Evolutionary conservation across 2,329 filamentous ascomycete genomes (phyloP).

Genomic region (Myrmaecium sp.): DNA sequence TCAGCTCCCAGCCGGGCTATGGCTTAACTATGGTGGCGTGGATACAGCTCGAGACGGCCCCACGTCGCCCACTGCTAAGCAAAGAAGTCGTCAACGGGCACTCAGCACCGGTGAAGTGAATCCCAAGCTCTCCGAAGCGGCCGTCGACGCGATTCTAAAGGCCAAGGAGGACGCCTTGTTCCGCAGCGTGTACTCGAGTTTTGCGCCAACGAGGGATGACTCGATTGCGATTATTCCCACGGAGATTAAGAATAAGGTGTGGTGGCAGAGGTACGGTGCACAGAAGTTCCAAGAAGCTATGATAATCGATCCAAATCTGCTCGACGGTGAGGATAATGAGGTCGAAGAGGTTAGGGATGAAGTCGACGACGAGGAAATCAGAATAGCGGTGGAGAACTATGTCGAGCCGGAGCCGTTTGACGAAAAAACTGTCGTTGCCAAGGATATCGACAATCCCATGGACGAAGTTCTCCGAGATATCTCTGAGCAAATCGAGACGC

Average conservation of each 20-base stretch:
- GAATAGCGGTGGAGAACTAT: constrained; percentile 21
- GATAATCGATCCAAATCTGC: constrained; percentile 31
- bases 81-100: constrained; percentile 53
- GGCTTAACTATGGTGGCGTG: constrained; percentile 37
- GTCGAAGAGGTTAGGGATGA: constrained; percentile 19
- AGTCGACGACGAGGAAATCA: constrained; percentile 20
- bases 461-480: constrained; percentile 59
- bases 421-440: constrained; percentile 14
- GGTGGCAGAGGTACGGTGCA: constrained; percentile 59
- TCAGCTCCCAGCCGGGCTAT: constrained; percentile 48
- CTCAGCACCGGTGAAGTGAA: constrained; percentile 48
- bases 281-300: constrained; percentile 48
- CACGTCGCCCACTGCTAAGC: constrained; percentile 46
- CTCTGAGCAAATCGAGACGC: constrained; percentile 57
- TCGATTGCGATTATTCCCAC: constrained; percentile 52
- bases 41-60: constrained; percentile 22
- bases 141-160: constrained; percentile 28
- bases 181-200: constrained; percentile 61
- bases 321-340: constrained; percentile 9
- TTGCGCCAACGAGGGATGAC: constrained; percentile 61
- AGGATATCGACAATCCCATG: constrained; percentile 39
- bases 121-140: constrained; percentile 27
- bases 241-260: constrained; percentile 48
- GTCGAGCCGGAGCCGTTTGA: constrained; percentile 14
- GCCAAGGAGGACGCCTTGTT: constrained; percentile 60